Conservation (phyloP, 768 basidiomycete species). For the Tulasnella sp. region DNA sequence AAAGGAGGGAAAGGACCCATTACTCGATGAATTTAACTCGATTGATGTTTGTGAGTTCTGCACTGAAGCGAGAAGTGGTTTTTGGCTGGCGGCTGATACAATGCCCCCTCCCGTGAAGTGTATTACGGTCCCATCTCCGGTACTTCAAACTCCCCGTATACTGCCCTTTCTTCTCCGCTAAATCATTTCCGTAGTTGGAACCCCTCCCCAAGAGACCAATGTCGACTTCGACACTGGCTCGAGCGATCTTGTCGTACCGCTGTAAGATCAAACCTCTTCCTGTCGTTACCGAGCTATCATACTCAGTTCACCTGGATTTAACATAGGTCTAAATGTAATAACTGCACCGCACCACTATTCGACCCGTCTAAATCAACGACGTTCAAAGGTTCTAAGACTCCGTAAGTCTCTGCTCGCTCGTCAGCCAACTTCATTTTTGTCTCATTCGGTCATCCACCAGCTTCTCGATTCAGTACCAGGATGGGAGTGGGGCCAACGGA, state of each 20-base stretch:
- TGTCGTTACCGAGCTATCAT: neutral
- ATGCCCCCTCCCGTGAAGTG: neutral
- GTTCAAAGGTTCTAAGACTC: neutral
- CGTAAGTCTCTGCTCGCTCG: neutral
- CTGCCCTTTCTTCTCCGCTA: neutral
- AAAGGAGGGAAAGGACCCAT: neutral
- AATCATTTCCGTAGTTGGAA: neutral
- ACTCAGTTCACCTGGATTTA: neutral
- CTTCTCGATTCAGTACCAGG: constrained; percentile 11
- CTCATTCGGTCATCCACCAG: neutral
- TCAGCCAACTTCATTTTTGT: neutral
- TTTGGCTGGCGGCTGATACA: neutral
- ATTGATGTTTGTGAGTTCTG: neutral
- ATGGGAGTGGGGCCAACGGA: neutral
- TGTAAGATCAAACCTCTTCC: neutral
- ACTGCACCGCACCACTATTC: constrained; percentile 8
- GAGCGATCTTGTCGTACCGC: neutral
- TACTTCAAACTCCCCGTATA: neutral
- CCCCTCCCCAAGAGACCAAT: neutral
- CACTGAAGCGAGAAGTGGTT: neutral
- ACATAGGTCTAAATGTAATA: neutral
- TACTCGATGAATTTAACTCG: neutral
- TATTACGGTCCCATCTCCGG: neutral
- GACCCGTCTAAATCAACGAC: neutral
- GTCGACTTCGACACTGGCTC: constrained; percentile 11